Base-by-base conservation (phyloP, 148 eudicot species). In the Arbutus unedo region DNA sequence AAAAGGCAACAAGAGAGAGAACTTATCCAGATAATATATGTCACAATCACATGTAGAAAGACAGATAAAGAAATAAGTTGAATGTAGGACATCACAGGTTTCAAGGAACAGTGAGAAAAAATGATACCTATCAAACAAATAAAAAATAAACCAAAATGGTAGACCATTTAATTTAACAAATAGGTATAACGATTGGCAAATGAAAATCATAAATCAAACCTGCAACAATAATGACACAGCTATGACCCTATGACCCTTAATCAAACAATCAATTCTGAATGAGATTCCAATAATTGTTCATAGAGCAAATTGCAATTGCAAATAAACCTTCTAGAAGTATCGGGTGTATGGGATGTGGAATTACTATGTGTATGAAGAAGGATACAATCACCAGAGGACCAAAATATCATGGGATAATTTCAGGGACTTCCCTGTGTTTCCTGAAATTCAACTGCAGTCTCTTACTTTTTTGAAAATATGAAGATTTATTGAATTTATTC, bases 11-110 rank as follows among this genome's bases (percentile, higher is more conserved):
- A 78, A 2, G 38, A 57, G 68, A 55, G 44, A 43, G 50, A 60
- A 5, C 48, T 78, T 8, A 56, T 56, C 8, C 43, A 38, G 60
- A 14, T 56, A 18, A 78, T 41, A 78, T 41, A 5, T 31, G 45
- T 0, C 23, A 76, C 31, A n/a, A 4, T 6, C 9, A 25, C n/a
- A 76, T 51, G 55, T 76, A 53, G 43, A 18, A 81, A 38, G 23
- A 60, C 49, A 82, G 50, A 76, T 55, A 41, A 21, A 55, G 38
- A 62, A 62, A 62, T 16, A 11, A 44, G 77, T 51, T 41, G 38
- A 66, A 68, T 81, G 7, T 18, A 60, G 38, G n/a, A 84, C 19
- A 54, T 70, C 71, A 55, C 11, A 81, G 49, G 43, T 25, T 54
- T 6, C 76, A 51, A 31, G 31, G 38, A 71, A 53, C 49, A 72